Evolutionary conservation across 75 land plant species (phyloP), one percentile per base, ranked within the genome.

Genomic region (Larix kaempferi): DNA sequence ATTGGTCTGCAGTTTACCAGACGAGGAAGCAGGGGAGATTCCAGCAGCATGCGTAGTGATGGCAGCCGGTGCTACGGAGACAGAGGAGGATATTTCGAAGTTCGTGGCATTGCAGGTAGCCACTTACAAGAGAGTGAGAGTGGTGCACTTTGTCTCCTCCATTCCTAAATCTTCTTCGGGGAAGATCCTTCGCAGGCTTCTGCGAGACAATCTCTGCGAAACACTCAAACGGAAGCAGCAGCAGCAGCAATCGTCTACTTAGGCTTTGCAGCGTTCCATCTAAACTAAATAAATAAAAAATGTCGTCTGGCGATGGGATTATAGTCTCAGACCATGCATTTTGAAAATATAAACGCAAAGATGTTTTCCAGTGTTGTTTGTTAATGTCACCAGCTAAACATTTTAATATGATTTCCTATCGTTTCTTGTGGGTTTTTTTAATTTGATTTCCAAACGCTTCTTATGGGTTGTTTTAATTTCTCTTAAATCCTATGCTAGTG

Each of bases 1-100:
- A 1, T 22, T 60, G 4, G 5, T 27, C 44, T 78, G 76, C 80
- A 98, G 99, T 61, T 56, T 95, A 64, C 88, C 98, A 6, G 88
- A 93, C 73, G 96, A 98, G 64, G 95, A 91, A 59, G 98, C 98
- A 19, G 99, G 99, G 26, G 98, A 98, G 78, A 86, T 98, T n/a
- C 99, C 99, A 49, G 92, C 83, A n/a, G 95, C 98, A 5, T 91
- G 94, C 72, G 92, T 98, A 0, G 98, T 97, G 75, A 80, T 82
- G 74, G 81, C 64, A 33, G 21, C 65, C 11, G 77, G 77, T 11
- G 74, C 83, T 22, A 77, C 82, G 29, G 83, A 85, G 39, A 86
- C 65, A 2, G 86, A 91, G 62, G 87, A 84, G 2, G 95, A 97
- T 11, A 80, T 97, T 1, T 81, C 87, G 69, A 71, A 80, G 11